phyloP scores from a whole-genome alignment of 345 rosid genomes.

The Gossypium herbaceum region DNA sequence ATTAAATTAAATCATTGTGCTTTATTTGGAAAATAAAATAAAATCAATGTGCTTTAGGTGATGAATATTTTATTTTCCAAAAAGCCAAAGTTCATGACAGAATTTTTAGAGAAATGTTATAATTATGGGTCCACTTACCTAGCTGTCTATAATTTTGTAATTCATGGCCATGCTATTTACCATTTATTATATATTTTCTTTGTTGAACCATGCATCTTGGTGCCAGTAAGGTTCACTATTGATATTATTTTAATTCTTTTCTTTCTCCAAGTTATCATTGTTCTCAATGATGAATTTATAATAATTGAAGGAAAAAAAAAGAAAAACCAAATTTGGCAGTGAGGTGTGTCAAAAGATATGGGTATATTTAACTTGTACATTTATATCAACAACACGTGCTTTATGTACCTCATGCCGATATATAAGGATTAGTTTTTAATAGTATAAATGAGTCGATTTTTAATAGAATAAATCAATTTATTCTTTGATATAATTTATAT shows the following conservation, averaged over 20 bases:
- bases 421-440: accelerated
- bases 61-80: background rate
- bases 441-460: too few relatives aligned
- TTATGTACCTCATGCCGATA: accelerated
- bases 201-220: background rate
- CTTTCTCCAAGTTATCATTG: background rate
- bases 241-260: background rate
- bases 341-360: too few relatives aligned
- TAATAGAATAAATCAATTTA: too few relatives aligned
- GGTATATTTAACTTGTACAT: too few relatives aligned
- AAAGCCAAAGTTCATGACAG: background rate
- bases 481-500: too few relatives aligned
- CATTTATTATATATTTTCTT: background rate
- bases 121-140: background rate
- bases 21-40: background rate
- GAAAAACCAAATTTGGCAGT: too few relatives aligned
- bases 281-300: background rate
- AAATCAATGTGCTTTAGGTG: background rate
- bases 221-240: background rate
- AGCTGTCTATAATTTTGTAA: background rate
- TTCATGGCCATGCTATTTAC: background rate
- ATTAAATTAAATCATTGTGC: background rate
- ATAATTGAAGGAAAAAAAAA: too few relatives aligned
- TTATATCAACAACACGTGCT: too few relatives aligned
- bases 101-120: background rate